These are phyloP conservation scores for Lepiota venenata DNA, from an alignment of 768 basidiomycete genomes.

Conservation along the genomic window DNA sequence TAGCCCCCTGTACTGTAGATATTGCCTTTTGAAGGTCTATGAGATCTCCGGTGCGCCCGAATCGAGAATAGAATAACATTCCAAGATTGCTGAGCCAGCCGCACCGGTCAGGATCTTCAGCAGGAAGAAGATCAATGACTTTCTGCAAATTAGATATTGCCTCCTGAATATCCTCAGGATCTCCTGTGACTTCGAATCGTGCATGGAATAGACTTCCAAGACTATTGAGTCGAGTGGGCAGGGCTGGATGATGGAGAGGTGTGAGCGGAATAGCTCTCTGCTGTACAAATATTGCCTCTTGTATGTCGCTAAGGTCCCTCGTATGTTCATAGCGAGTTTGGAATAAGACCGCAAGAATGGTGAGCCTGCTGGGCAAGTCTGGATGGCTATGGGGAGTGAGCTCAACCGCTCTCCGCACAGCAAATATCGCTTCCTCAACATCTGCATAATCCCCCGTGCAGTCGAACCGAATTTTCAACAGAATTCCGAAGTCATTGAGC, in stretches of 20 bases:
- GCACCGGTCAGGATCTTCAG: background rate
- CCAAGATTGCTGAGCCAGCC: background rate
- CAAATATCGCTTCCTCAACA: background rate
- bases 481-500: background rate
- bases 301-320: background rate
- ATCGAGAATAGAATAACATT: background rate
- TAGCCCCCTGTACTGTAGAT: background rate
- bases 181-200: background rate
- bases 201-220: constrained; percentile 3
- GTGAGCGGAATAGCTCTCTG: background rate
- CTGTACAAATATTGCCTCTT: background rate
- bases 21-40: background rate
- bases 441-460: background rate
- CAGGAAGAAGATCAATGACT: background rate
- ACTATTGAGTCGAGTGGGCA: background rate
- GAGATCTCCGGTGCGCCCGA: background rate
- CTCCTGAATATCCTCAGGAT: background rate
- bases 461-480: background rate
- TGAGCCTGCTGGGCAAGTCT: background rate
- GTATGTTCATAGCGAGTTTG: background rate
- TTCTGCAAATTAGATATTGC: background rate
- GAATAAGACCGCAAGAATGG: background rate
- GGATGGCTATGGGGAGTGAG: background rate
- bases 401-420: background rate
- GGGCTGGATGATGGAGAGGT: background rate